Conservation (phyloP, 495 filamentous ascomycete species). For the Coniosporium apollinis region DNA sequence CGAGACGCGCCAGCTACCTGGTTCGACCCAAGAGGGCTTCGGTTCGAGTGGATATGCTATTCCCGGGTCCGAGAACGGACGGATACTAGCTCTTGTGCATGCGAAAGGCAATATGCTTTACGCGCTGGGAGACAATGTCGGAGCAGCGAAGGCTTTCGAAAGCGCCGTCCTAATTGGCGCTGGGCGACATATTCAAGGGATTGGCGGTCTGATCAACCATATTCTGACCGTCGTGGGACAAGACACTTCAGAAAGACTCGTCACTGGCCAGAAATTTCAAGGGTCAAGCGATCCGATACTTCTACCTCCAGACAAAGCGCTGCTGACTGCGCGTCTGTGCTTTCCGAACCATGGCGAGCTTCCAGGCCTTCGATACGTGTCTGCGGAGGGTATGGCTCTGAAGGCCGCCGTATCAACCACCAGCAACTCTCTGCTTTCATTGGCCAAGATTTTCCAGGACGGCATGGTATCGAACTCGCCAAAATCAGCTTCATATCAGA, state of each 20-base stretch:
- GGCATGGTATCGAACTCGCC: conserved; percentile 72
- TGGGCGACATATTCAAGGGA: conserved; percentile 52
- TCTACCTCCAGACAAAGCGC: conserved; percentile 66
- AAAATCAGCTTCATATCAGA: conserved; percentile 36
- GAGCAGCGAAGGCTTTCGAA: conserved; percentile 82
- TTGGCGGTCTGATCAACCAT: conserved; percentile 63
- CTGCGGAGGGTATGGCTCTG: conserved; percentile 46
- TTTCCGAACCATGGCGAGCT: conserved; percentile 66
- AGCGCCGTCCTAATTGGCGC: conserved; percentile 83
- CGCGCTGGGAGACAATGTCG: conserved; percentile 65
- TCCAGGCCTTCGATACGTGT: conserved; percentile 64
- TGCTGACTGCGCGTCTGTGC: conserved; percentile 69
- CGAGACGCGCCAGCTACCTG: conserved; percentile 16
- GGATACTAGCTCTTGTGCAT: conserved; percentile 82
- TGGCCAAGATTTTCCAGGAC: conserved; percentile 98
- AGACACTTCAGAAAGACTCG: conserved; percentile 10
- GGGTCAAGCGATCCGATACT: conserved; percentile 46
- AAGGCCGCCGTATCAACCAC: conserved; percentile 82
- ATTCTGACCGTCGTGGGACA: conserved; percentile 57
- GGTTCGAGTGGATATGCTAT: conserved; percentile 77
- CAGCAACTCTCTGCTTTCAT: conserved; percentile 84
- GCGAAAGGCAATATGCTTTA: conserved; percentile 98
- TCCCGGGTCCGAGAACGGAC: conserved; percentile 75
- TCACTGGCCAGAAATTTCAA: conserved; percentile 3
- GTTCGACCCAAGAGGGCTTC: conserved; percentile 38